Conservation (phyloP, 2,329 filamentous ascomycete genomes). For the Malbranchea cinnamomea region DNA sequence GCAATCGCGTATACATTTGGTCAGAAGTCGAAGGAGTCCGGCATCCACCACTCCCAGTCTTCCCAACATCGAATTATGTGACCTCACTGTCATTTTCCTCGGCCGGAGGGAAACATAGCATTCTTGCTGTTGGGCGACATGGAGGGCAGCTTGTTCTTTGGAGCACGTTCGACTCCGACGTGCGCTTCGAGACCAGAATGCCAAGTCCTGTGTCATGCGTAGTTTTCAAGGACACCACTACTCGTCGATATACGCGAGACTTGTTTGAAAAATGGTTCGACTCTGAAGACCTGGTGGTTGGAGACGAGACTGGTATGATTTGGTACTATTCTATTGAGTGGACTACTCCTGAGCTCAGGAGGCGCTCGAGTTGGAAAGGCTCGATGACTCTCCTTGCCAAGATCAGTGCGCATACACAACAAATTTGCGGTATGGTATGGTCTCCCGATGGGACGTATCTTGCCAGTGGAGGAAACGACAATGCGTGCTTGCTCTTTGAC, state of each 20-base stretch:
- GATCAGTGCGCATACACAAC: slow-evolving; percentile 67
- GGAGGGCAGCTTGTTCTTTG: slow-evolving; percentile 63
- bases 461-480: slow-evolving; percentile 86
- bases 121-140: slow-evolving; percentile 72
- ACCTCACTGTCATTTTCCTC: slow-evolving; percentile 90
- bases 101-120: slow-evolving; percentile 53
- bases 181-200: slow-evolving; percentile 63
- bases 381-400: slow-evolving; percentile 62
- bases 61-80: slow-evolving; percentile 39
- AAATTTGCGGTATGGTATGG: slow-evolving; percentile 90
- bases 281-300: slow-evolving; percentile 73
- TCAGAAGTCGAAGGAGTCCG: slow-evolving; percentile 58
- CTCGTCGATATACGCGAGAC: slow-evolving; percentile 35
- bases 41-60: slow-evolving; percentile 41
- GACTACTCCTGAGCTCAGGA: slow-evolving; percentile 40
- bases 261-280: slow-evolving; percentile 37
- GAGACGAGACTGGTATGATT: slow-evolving; percentile 67
- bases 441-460: slow-evolving; percentile 61
- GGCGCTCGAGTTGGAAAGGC: slow-evolving; percentile 62
- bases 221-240: slow-evolving; percentile 56
- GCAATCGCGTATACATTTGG: slow-evolving; percentile 73
- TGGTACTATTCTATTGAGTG: slow-evolving; percentile 89
- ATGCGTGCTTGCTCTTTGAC: slow-evolving; percentile 70
- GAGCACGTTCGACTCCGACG: slow-evolving; percentile 50
- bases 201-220: slow-evolving; percentile 62